Conservation (phyloP, 1,284 basidiomycete species). For the Marasmius sp. region DNA sequence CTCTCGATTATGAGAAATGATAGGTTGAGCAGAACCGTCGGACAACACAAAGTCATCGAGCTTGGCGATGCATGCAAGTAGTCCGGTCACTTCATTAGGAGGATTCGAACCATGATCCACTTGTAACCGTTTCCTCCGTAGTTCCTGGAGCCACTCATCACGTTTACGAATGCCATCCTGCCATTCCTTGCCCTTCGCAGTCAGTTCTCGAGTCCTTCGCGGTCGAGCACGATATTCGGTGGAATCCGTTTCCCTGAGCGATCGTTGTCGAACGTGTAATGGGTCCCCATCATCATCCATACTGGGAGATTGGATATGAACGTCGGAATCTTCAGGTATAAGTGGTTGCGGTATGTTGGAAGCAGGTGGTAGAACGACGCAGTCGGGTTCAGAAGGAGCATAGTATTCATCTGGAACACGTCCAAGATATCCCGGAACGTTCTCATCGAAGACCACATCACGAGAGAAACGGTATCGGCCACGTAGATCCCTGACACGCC, state of each 20-base stretch:
- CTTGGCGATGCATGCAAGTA: neutral
- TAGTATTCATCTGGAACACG: neutral
- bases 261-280: neutral
- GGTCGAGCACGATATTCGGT: neutral
- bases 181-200: neutral
- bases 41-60: neutral
- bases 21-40: neutral
- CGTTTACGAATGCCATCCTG: neutral
- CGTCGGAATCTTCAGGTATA: neutral
- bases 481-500: conserved; percentile 1
- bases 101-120: neutral
- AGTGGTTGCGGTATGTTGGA: neutral
- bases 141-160: neutral
- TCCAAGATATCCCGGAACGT: neutral
- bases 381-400: neutral
- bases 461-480: neutral
- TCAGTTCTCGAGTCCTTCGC: neutral
- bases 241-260: neutral
- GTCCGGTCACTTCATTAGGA: too few species aligned
- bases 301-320: neutral
- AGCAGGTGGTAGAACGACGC: too few species aligned
- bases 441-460: conserved; percentile 11
- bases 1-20: too few species aligned
- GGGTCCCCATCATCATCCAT: neutral
- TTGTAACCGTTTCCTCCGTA: too few species aligned